Percentiles rank a stretch among this genome's conserved stretches.
These are phyloP conservation scores for Ustilago cynodontis DNA, from an alignment of 1,284 basidiomycete species.

Conservation along the genomic window DNA sequence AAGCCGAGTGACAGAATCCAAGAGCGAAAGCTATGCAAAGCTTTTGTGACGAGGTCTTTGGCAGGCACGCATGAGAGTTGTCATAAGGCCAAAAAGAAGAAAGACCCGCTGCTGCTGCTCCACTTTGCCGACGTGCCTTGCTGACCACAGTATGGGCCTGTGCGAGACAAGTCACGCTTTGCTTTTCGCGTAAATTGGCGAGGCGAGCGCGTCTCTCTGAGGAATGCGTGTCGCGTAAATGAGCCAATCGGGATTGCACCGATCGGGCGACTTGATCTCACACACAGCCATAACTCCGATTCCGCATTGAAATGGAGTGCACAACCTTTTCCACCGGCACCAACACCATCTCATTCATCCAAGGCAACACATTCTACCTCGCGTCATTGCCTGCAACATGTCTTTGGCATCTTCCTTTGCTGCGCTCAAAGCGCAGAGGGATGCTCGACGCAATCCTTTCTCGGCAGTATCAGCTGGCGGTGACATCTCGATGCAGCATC, in stretches of 20 bases:
- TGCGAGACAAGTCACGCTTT: conserved; percentile 15
- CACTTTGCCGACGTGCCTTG: conserved; percentile 16
- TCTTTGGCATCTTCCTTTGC: conserved; percentile 38
- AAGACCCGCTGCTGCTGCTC: too few species aligned
- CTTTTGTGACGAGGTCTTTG: conserved; percentile 3
- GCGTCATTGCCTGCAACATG: conserved; percentile 8
- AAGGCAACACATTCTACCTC: too few species aligned
- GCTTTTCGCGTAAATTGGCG: conserved; percentile 32
- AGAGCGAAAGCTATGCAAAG: neutral
- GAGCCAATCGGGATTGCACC: neutral
- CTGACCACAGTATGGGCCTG: neutral
- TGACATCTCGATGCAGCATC: neutral
- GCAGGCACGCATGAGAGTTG: conserved; percentile 5
- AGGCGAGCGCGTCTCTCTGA: conserved; percentile 2
- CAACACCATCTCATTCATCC: too few species aligned
- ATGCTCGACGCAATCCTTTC: conserved; percentile 37
- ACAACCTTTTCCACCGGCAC: too few species aligned
- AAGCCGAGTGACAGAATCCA: neutral
- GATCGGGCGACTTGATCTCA: conserved; percentile 1
- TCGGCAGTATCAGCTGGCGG: neutral
- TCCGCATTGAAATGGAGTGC: neutral
- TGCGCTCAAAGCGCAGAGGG: conserved; percentile 45
- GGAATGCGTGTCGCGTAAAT: conserved; percentile 42
- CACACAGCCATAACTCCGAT: neutral
- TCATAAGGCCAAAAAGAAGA: neutral